A percentile compares a stretch with the other conserved stretches of the same genome.
Conservation (phyloP, 2,329 filamentous ascomycete genomes). For the Colletotrichum sp. region DNA sequence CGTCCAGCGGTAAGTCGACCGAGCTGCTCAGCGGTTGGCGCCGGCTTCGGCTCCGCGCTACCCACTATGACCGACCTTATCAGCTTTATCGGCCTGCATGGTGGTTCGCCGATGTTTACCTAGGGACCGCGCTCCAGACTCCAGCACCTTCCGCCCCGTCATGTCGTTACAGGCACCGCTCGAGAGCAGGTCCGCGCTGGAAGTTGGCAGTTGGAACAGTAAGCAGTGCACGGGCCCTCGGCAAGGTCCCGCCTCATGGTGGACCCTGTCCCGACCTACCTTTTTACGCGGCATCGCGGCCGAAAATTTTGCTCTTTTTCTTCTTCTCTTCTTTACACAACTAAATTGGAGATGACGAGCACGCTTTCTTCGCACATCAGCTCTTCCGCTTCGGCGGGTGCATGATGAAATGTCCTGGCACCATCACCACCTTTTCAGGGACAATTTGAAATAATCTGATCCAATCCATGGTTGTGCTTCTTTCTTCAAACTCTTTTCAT, state of each 20-base stretch:
- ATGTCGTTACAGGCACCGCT: not conserved
- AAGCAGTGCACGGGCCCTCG: slow-evolving; percentile 1
- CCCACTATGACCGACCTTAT: not conserved
- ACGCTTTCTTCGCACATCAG: slow-evolving; percentile 64
- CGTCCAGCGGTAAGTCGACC: slow-evolving; percentile 5
- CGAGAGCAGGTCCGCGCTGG: not conserved
- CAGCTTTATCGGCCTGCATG: not conserved
- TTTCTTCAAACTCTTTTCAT: not conserved
- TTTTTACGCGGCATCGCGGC: not conserved
- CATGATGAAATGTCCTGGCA: slow-evolving; percentile 71
- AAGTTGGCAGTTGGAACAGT: not conserved
- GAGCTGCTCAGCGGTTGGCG: not conserved
- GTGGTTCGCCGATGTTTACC: not conserved
- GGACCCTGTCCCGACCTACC: not conserved
- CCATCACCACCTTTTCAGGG: slow-evolving; percentile 66
- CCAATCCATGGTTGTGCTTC: slow-evolving; percentile 40
- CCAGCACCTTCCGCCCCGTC: not conserved
- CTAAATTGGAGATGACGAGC: slow-evolving; percentile 83
- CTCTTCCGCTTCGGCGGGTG: slow-evolving; percentile 57
- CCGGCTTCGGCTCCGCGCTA: not conserved
- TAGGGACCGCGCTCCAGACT: not conserved
- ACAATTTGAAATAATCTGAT: slow-evolving; percentile 72
- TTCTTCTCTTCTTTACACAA: slow-evolving; percentile 64
- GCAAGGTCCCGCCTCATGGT: not conserved
- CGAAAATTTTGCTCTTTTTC: slow-evolving; percentile 24